Evolutionary conservation across 169 alveolate genomes (phyloP).

Genomic region (Theileria equi): DNA sequence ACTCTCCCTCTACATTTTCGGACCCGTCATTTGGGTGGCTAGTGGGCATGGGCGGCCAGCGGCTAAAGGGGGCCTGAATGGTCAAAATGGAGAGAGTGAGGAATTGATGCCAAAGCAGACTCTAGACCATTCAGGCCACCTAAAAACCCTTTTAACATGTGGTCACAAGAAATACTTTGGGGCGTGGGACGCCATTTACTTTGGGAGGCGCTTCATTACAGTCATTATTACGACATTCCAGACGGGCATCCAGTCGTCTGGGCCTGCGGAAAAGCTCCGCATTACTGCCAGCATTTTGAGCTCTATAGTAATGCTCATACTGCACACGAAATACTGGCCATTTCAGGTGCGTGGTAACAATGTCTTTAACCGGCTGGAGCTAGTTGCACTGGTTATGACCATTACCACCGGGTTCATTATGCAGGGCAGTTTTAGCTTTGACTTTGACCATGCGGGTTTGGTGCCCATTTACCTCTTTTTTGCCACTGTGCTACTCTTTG

Average conservation of each 20-base stretch:
- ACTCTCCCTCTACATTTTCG: neutral
- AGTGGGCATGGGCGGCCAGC: too few relatives aligned
- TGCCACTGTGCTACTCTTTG: conserved; percentile 7
- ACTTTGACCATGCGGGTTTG: conserved; percentile 33
- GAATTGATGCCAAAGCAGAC: too few relatives aligned
- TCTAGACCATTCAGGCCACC: too few relatives aligned
- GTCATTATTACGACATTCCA: conserved; percentile 30
- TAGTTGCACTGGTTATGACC: conserved; percentile 23
- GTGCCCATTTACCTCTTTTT: conserved; percentile 20
- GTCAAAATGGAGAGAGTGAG: too few relatives aligned
- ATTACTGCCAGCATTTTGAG: conserved; percentile 23
- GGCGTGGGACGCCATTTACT: conserved; percentile 48
- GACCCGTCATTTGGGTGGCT: neutral
- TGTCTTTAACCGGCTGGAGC: conserved; percentile 42
- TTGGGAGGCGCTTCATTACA: conserved; percentile 13
- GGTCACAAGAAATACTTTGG: conserved; percentile 38
- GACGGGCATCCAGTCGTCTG: conserved; percentile 33
- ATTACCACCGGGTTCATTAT: conserved; percentile 36
- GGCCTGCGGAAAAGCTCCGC: conserved; percentile 27
- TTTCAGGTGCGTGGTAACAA: conserved; percentile 51
- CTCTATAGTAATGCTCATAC: conserved; percentile 15
- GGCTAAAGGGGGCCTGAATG: too few relatives aligned
- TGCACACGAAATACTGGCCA: conserved; percentile 19
- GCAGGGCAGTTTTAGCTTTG: conserved; percentile 58
- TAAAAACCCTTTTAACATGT: conserved; percentile 39